A percentile compares a stretch with the other conserved stretches of the same genome.
Conservation (phyloP, 768 basidiomycete genomes). For the Lyophyllum atratum region DNA sequence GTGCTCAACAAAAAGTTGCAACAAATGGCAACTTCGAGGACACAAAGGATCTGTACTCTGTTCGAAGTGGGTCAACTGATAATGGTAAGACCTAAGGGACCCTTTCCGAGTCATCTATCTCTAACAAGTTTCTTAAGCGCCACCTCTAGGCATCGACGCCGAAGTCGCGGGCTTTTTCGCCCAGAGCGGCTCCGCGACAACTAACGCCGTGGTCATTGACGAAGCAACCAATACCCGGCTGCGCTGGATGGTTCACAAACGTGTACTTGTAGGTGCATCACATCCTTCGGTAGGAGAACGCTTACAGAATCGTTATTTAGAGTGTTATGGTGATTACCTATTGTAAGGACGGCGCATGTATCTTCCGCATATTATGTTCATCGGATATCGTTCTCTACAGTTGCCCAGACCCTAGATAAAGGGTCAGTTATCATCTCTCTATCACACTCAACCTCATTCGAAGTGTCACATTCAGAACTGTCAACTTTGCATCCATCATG, state of each 20-base stretch:
- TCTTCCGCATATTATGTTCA: background rate
- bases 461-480: constrained; percentile 28
- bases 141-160: constrained; percentile 39
- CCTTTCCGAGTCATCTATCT: background rate
- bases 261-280: constrained; percentile 36
- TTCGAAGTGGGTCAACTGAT: constrained; percentile 30
- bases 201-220: constrained; percentile 36
- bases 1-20: constrained; percentile 7
- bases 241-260: constrained; percentile 48
- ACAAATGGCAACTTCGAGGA: constrained; percentile 12
- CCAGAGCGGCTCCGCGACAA: constrained; percentile 19
- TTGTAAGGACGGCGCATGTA: constrained; percentile 26
- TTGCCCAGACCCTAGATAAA: constrained; percentile 49
- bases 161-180: constrained; percentile 49
- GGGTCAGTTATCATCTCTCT: constrained; percentile 30
- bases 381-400: constrained; percentile 17
- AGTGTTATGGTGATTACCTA: constrained; percentile 49
- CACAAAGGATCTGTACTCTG: constrained; percentile 35
- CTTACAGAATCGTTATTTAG: constrained; percentile 14
- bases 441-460: background rate
- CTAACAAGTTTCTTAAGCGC: constrained; percentile 9
- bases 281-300: background rate
- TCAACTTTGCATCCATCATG: constrained; percentile 51
- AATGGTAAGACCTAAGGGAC: constrained; percentile 5
- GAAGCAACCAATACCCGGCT: constrained; percentile 43